phyloP scores from a whole-genome alignment of 1,284 basidiomycete species.

The Rhodotorula sp. region DNA sequence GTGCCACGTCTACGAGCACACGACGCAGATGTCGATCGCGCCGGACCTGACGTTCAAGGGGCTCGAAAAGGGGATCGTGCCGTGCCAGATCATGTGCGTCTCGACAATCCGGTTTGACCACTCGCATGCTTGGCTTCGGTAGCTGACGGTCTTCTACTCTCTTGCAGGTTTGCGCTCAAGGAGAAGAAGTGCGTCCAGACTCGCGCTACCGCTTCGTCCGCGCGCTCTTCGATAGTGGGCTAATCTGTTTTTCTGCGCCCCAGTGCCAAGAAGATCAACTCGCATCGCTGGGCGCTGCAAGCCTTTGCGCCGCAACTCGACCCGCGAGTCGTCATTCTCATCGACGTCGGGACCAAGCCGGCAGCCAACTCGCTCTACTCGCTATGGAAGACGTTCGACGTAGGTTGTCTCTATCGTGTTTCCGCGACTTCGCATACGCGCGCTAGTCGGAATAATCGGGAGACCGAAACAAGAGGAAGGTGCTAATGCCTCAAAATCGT shows the following conservation, averaged over 20 bases:
- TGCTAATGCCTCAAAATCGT: background rate
- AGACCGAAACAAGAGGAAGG: background rate
- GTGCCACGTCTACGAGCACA: slow-evolving; percentile 88
- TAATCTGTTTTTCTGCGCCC: background rate
- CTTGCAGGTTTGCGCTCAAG: slow-evolving; percentile 63
- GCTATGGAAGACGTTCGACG: slow-evolving; percentile 92
- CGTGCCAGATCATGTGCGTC: slow-evolving; percentile 81
- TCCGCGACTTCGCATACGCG: no score
- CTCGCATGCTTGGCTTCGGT: background rate
- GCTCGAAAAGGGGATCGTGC: slow-evolving; percentile 88
- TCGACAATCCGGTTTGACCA: background rate
- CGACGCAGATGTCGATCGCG: slow-evolving; percentile 85
- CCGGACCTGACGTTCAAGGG: slow-evolving; percentile 88
- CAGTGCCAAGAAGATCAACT: slow-evolving; percentile 68
- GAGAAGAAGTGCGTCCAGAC: slow-evolving; percentile 64
- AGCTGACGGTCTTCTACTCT: background rate
- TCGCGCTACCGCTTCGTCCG: background rate
- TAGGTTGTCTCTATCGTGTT: slow-evolving; percentile 1
- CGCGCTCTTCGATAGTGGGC: background rate
- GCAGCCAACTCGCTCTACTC: slow-evolving; percentile 71
- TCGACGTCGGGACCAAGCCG: slow-evolving; percentile 93
- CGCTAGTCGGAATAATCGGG: background rate
- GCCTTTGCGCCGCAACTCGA: slow-evolving; percentile 64
- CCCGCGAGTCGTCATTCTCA: slow-evolving; percentile 83
- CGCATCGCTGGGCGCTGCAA: slow-evolving; percentile 94